A percentile compares a stretch with the other conserved stretches of the same genome.
Evolutionary conservation across 495 filamentous ascomycete genomes (phyloP).

Genomic region (Podospora pseudocomata): DNA sequence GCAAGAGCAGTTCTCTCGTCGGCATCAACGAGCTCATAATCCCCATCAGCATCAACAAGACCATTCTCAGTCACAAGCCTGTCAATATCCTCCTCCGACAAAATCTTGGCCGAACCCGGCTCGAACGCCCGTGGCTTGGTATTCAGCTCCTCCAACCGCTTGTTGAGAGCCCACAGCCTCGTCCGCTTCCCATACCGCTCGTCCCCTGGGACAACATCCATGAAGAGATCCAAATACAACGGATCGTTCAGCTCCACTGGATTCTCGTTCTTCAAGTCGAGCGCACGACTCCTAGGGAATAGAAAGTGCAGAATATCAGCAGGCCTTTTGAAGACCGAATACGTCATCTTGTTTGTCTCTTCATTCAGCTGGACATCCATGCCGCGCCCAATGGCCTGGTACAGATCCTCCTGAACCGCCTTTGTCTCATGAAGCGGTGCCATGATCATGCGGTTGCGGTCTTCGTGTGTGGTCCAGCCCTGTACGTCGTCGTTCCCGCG

Average conservation of each 20-base stretch:
- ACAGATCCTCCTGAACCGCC: conserved; percentile 39
- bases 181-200: conserved; percentile 58
- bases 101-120: neutral
- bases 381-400: neutral
- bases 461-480: neutral
- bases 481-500: neutral
- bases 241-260: conserved; percentile 69
- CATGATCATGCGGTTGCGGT: neutral
- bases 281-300: neutral
- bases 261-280: conserved; percentile 64
- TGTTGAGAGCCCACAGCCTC: conserved; percentile 71
- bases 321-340: neutral
- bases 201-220: conserved; percentile 54
- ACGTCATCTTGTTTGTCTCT: neutral
- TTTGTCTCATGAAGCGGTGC: conserved; percentile 40
- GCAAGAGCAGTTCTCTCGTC: neutral
- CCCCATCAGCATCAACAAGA: neutral
- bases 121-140: neutral
- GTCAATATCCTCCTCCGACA: neutral
- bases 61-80: neutral
- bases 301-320: neutral
- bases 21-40: neutral
- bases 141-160: conserved; percentile 55
- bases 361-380: neutral
- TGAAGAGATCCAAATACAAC: conserved; percentile 86